phyloP scores from a whole-genome alignment of 1,284 basidiomycete genomes.

The Vanrija sp. region DNA sequence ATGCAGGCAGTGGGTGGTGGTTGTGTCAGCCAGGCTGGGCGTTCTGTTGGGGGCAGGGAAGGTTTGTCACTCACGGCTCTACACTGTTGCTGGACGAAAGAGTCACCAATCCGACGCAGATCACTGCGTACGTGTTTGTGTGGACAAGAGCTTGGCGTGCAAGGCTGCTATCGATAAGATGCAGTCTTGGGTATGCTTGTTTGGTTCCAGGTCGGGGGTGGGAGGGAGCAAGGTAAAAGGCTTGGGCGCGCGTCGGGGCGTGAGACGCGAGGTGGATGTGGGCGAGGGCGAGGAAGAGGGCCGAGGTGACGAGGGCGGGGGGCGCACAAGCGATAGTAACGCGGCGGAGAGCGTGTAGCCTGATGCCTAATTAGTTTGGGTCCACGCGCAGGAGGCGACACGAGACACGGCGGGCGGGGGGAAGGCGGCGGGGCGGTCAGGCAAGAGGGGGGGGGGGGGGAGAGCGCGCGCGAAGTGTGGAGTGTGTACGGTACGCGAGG shows the following conservation, averaged over 20 bases:
- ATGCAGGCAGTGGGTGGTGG: conserved; percentile 2
- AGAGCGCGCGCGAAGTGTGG: background rate
- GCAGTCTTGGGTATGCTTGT: conserved; percentile 1
- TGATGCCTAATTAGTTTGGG: background rate
- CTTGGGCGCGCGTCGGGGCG: background rate
- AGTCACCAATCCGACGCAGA: too few relatives aligned
- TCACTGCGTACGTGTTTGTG: background rate
- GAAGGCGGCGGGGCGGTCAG: background rate
- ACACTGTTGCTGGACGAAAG: too few relatives aligned
- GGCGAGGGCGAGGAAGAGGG: background rate
- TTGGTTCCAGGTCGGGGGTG: conserved; percentile 11
- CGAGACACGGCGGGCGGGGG: background rate
- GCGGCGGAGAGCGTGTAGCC: background rate
- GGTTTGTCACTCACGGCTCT: too few relatives aligned
- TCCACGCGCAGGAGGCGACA: background rate
- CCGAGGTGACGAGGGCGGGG: background rate
- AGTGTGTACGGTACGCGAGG: conserved; percentile 2
- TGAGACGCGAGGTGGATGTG: background rate
- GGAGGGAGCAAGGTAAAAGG: background rate
- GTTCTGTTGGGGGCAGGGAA: too few relatives aligned
- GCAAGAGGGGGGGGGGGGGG: background rate
- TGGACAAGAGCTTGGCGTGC: background rate
- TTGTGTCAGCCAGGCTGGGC: background rate
- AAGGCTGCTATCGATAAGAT: conserved; percentile 11
- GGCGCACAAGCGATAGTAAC: too few relatives aligned